Evolutionary conservation across 1,139 yeast genomes (phyloP).

Genomic region (Saccharomyces hybrid): DNA sequence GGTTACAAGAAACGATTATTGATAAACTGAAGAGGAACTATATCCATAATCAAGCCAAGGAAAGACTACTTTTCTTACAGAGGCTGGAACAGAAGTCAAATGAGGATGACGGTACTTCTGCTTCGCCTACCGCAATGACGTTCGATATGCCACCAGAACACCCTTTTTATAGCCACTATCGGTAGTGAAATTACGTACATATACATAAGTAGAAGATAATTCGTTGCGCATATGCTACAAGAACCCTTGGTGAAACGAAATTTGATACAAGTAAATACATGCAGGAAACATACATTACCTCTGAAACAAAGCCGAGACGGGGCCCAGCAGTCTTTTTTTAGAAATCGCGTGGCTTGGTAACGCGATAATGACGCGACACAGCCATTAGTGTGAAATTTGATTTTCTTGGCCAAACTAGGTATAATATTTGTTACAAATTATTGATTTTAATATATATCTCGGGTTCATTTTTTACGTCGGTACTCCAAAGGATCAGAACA

Average conservation of each 20-base stretch:
- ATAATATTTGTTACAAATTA: not conserved
- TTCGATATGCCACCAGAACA: not conserved
- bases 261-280: not conserved
- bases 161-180: not conserved
- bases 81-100: conserved; percentile 1
- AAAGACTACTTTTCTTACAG: conserved; percentile 10
- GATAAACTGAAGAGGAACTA: conserved; percentile 29
- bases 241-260: not conserved
- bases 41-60: conserved; percentile 21
- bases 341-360: conserved; percentile 1
- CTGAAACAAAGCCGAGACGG: not conserved
- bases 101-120: not conserved
- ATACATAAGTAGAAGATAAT: not conserved
- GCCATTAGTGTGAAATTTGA: not conserved
- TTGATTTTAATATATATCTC: not conserved
- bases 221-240: not conserved
- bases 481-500: not conserved
- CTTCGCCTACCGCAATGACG: not conserved
- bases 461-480: not conserved
- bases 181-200: not conserved
- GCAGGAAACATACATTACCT: not conserved
- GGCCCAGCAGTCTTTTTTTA: not conserved
- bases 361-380: not conserved
- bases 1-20: conserved; percentile 25
- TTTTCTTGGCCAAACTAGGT: not conserved